Conservation (phyloP, 768 basidiomycete genomes). For the Russula olivacea region DNA sequence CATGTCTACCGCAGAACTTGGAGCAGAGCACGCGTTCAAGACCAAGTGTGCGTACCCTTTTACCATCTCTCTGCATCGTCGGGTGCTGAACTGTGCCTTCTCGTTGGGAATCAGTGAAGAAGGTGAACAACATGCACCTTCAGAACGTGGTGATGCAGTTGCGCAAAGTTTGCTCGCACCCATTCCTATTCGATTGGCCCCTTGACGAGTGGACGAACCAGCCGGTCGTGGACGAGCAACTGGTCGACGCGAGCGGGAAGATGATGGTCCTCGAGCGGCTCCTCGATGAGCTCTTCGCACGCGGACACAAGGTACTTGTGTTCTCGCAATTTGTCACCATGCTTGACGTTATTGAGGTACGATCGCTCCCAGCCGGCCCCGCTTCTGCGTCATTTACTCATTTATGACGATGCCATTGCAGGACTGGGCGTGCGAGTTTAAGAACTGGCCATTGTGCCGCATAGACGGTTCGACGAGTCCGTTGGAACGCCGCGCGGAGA, state of each 20-base stretch:
- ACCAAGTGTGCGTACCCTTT: constrained; percentile 27
- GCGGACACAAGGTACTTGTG: constrained; percentile 78
- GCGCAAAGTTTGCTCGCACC: constrained; percentile 93
- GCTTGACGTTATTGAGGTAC: constrained; percentile 90
- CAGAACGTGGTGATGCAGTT: constrained; percentile 95
- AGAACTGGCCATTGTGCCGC: constrained; percentile 79
- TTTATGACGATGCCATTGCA: constrained; percentile 26
- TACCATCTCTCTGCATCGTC: neutral
- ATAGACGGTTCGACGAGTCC: constrained; percentile 87
- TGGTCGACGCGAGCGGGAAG: constrained; percentile 87
- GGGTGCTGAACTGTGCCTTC: neutral
- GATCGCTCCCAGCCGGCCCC: neutral
- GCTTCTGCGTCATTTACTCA: constrained; percentile 2
- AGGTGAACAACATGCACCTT: constrained; percentile 87
- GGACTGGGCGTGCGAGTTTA: constrained; percentile 86
- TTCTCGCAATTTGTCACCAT: constrained; percentile 95
- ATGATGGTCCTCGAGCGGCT: constrained; percentile 94
- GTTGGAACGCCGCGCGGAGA: constrained; percentile 75
- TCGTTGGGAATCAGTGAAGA: constrained; percentile 47
- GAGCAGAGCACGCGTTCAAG: constrained; percentile 51
- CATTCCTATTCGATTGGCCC: constrained; percentile 86
- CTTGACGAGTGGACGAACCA: constrained; percentile 54
- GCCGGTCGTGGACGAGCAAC: constrained; percentile 65
- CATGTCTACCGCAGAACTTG: constrained; percentile 50
- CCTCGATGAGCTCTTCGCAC: constrained; percentile 70